Base-by-base conservation (phyloP, 768 basidiomycete species). In the Agrocybe pediades region DNA sequence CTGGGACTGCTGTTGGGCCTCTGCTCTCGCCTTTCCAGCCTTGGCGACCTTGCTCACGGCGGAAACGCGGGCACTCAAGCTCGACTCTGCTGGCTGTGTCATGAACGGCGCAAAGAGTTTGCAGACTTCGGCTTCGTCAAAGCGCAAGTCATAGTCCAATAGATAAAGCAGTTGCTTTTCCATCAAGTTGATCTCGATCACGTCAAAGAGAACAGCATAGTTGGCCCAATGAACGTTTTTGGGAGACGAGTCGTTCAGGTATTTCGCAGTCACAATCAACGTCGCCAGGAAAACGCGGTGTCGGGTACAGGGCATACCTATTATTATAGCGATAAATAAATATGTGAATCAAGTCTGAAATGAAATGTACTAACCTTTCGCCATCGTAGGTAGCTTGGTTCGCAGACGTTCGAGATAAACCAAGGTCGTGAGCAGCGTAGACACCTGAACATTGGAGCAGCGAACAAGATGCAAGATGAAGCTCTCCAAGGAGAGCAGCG, bases 271-370 rank as follows among this genome's bases (percentile, higher is more conserved):
- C 39, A 93, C 90, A 71, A 99, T 98, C 62, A 99, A 87, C 1
- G 91, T 88, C 20, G 96, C 96, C 61, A 99, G 82, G 73, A 99
- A 98, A 48, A 99, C 88, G 44, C 96, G 87, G 66, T 98, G 96
- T 29, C 93, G 84, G 19, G 96, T 96, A 70, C 94, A 97, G 20
- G 89, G 83, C 77, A 94, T 86, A 44, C 76, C 78, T 94, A 33
- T 41, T 19, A 41, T 21, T 6, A 78, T 8, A 36, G 7, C 19
- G 42, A 27, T 49, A 2, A 47, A 57, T 54, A 17, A 52, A 54
- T 19, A 45, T 33, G 43, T 40, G 16, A 44, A 20, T 50, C 16
- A 43, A 13, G 48, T 27, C n/a, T 8, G 43, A 33, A 44, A 21
- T 25, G 20, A 27, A 52, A 53, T 36, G 53, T 45, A 75, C 80